A percentile compares a stretch with the other conserved stretches of the same genome.
Evolutionary conservation across 176 grass and related monocot species (phyloP).

Genomic region (Oryza meridionalis): DNA sequence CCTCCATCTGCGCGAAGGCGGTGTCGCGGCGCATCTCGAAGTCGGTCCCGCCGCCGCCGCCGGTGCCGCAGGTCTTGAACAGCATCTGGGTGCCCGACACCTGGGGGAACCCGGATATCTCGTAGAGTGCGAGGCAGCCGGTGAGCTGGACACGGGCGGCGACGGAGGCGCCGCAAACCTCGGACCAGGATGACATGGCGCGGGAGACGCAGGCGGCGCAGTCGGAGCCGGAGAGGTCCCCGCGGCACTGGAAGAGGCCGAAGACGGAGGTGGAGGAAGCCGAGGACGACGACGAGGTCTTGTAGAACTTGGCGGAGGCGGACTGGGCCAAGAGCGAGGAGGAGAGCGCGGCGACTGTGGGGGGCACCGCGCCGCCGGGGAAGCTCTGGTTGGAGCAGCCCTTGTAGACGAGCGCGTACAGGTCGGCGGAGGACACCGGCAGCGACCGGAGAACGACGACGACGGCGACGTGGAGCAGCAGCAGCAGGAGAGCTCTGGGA

Average conservation of each 20-base stretch:
- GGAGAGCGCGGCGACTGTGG: constrained; percentile 50
- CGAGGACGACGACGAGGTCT: constrained; percentile 53
- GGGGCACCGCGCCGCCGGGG: constrained; percentile 33
- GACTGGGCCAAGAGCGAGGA: constrained; percentile 60
- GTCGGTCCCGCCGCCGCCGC: constrained; percentile 46
- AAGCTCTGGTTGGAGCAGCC: constrained; percentile 92
- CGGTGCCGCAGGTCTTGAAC: constrained; percentile 86
- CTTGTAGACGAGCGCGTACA: constrained; percentile 89
- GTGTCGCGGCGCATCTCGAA: constrained; percentile 84
- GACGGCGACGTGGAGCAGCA: background rate
- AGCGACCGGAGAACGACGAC: constrained; percentile 1
- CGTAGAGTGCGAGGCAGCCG: constrained; percentile 84
- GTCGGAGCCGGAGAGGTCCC: constrained; percentile 70
- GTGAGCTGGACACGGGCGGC: constrained; percentile 83
- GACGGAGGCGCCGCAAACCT: constrained; percentile 67
- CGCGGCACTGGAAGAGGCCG: constrained; percentile 96
- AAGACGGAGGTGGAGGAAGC: constrained; percentile 52
- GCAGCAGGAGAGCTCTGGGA: constrained; percentile 32
- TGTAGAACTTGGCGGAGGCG: constrained; percentile 80
- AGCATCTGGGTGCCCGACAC: constrained; percentile 90
- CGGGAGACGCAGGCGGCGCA: constrained; percentile 79
- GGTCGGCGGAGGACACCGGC: constrained; percentile 48
- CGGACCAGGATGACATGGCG: constrained; percentile 65
- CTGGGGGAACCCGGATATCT: constrained; percentile 89
- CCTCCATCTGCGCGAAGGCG: constrained; percentile 75